Evolutionary conservation across 2,329 filamentous ascomycete species (phyloP), one percentile per base, ranked within the genome.

Genomic region (Raffaelea ambrosiae): DNA sequence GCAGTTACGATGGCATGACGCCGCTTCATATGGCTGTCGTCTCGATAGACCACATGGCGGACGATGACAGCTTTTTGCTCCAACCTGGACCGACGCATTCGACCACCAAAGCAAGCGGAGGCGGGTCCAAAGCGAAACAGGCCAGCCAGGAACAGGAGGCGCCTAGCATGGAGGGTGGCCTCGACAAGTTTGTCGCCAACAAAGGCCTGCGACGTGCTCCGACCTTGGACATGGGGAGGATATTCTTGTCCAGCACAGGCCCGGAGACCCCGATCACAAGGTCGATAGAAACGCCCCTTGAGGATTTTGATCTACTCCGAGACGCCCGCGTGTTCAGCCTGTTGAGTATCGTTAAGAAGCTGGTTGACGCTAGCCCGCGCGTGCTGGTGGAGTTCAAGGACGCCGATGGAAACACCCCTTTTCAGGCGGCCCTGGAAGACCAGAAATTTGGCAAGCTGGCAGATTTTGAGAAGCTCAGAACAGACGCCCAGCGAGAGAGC

Each of bases 1-100:
- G 21, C 7, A n/a, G 18, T 2, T 46, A 41, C 38, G 20, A 42
- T 4, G 39, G 31, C 29, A 45, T 45, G 42, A 49, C 47, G 8
- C 43, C 47, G 19, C 47, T 49, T 16, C 47, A 49, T 20, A 38
- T 49, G 14, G 47, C 47, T 14, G 47, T 39, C 13, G 20, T 22
- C 2, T 3, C 16, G 3, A 38, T 42, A 3, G 40, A 42, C 7
- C 16, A 23, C 9, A 16, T 9, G 10, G 26, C 10, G 4, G 26
- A 35, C 3, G 46, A 48, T 29, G 43, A 42, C 36, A 41, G 20
- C 2, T 38, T 31, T 29, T 10, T 22, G 7, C 21, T 3, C n/a
- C 26, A 29, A 13, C 7, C 13, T 29, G 26, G 26, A 7, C 26
- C 26, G 13, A 13, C 13, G 7, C 7, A 29, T 13, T 13, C 26